A percentile compares a stretch with the other conserved stretches of the same genome.
Conservation (phyloP, 2,329 filamentous ascomycete genomes). For the Beauveria pseudobassiana region DNA sequence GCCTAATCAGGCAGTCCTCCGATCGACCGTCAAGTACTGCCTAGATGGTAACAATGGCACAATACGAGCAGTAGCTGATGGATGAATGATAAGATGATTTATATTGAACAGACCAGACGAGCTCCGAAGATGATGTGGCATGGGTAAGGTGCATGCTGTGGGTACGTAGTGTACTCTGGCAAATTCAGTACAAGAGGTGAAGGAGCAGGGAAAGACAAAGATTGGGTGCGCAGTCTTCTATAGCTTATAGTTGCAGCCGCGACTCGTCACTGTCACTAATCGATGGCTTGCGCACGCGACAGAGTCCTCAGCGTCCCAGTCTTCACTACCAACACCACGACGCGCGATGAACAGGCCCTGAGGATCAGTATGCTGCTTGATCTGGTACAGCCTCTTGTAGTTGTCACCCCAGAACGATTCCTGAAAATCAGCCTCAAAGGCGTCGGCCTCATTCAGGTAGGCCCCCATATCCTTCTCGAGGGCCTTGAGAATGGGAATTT, state of each 20-base stretch:
- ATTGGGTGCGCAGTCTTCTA: background rate
- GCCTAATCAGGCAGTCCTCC: background rate
- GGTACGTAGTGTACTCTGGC: no score
- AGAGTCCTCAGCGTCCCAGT: slow-evolving; percentile 22
- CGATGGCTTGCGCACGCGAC: background rate
- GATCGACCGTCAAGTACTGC: no score
- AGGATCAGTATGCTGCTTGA: slow-evolving; percentile 30
- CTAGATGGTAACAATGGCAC: no score
- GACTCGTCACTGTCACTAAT: background rate
- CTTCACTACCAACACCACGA: slow-evolving; percentile 30
- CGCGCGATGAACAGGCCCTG: slow-evolving; percentile 27
- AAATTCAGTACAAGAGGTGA: no score
- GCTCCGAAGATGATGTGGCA: no score
- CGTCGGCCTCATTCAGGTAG: slow-evolving; percentile 26
- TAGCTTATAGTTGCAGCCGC: background rate
- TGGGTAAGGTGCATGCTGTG: no score
- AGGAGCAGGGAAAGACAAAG: no score
- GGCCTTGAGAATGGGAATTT: slow-evolving; percentile 17
- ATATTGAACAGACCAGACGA: no score
- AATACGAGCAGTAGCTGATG: no score
- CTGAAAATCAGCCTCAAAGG: slow-evolving; percentile 29
- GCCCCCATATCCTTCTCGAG: slow-evolving; percentile 20
- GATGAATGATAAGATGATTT: no score
- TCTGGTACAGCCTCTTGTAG: slow-evolving; percentile 24
- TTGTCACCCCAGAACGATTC: slow-evolving; percentile 29